A percentile compares a stretch with the other conserved stretches of the same genome.
Conservation (phyloP, 176 grass and related monocot species). For the Lolium multiflorum region DNA sequence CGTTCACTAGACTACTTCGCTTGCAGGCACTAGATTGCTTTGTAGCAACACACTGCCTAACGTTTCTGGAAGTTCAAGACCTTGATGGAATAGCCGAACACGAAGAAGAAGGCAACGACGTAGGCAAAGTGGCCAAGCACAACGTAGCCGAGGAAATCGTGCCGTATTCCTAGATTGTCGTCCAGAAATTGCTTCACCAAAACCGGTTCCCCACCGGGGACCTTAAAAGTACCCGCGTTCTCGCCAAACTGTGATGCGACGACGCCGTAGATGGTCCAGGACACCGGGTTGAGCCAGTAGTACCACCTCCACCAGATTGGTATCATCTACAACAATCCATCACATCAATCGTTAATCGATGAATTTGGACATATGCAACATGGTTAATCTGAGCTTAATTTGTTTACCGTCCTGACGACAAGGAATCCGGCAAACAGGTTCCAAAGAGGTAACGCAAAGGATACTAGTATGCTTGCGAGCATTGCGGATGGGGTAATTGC, state of each 20-base stretch:
- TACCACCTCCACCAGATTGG: slow-evolving; percentile 98
- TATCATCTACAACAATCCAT: slow-evolving; percentile 47
- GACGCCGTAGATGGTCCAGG: slow-evolving; percentile 40
- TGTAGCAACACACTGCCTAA: slow-evolving; percentile 20
- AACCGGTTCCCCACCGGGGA: slow-evolving; percentile 41
- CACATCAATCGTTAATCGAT: not conserved
- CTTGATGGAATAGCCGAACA: no score
- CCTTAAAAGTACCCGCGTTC: not conserved
- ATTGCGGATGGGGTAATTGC: slow-evolving; percentile 64
- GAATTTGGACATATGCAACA: not conserved
- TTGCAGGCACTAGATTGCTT: not conserved
- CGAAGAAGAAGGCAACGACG: slow-evolving; percentile 12
- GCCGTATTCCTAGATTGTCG: slow-evolving; percentile 51
- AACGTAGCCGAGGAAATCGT: slow-evolving; percentile 66
- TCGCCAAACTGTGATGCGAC: slow-evolving; percentile 73
- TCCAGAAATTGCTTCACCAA: slow-evolving; percentile 58
- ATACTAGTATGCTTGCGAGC: slow-evolving; percentile 39
- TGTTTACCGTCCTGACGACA: slow-evolving; percentile 64
- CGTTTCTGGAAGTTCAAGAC: slow-evolving; percentile 83
- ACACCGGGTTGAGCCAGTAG: not conserved
- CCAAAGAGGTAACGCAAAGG: slow-evolving; percentile 57
- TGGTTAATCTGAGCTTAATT: not conserved
- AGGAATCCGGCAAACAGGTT: slow-evolving; percentile 85
- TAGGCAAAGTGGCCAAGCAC: slow-evolving; percentile 73
- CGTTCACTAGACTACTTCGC: not conserved